Evolutionary conservation across 768 basidiomycete species (phyloP).

Genomic region (Phlebiopsis flavidoalba): DNA sequence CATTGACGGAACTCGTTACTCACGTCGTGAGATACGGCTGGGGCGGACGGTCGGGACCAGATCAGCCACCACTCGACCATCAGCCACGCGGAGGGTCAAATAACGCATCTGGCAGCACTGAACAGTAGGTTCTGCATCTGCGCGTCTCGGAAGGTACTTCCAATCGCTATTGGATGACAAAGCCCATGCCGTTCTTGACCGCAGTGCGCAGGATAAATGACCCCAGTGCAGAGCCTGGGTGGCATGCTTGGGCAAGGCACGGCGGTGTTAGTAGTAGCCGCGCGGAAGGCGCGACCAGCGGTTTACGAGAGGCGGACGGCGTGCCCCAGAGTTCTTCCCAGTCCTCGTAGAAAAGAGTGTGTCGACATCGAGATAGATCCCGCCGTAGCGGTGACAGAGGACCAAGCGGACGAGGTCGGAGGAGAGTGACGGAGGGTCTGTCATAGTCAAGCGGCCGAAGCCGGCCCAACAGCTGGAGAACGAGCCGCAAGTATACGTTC

Average conservation of each 20-base stretch:
- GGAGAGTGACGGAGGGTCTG: slow-evolving; percentile 82
- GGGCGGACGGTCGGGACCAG: slow-evolving; percentile 88
- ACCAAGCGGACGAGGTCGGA: slow-evolving; percentile 98
- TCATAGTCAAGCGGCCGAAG: slow-evolving; percentile 50
- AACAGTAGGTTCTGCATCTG: slow-evolving; percentile 76
- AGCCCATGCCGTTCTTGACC: slow-evolving; percentile 88
- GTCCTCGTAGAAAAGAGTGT: slow-evolving; percentile 91
- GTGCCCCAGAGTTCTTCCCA: slow-evolving; percentile 99
- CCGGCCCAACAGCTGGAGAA: neutral
- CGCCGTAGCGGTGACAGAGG: slow-evolving; percentile 91
- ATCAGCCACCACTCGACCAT: slow-evolving; percentile 90
- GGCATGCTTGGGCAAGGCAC: slow-evolving; percentile 90
- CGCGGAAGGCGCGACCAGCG: slow-evolving; percentile 89
- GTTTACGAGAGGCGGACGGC: slow-evolving; percentile 96
- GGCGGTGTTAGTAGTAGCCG: slow-evolving; percentile 99
- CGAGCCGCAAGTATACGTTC: neutral
- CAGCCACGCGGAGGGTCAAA: slow-evolving; percentile 97
- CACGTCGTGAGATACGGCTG: slow-evolving; percentile 79
- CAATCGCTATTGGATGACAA: slow-evolving; percentile 96
- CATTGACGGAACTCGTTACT: neutral
- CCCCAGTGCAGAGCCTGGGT: slow-evolving; percentile 87
- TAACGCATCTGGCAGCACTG: slow-evolving; percentile 86
- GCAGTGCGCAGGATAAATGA: slow-evolving; percentile 93
- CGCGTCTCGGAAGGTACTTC: slow-evolving; percentile 86
- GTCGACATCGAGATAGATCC: slow-evolving; percentile 95